Evolutionary conservation across 331 rosid species (phyloP), one percentile per base, ranked within the genome.

Genomic region (Acacia pycnantha): DNA sequence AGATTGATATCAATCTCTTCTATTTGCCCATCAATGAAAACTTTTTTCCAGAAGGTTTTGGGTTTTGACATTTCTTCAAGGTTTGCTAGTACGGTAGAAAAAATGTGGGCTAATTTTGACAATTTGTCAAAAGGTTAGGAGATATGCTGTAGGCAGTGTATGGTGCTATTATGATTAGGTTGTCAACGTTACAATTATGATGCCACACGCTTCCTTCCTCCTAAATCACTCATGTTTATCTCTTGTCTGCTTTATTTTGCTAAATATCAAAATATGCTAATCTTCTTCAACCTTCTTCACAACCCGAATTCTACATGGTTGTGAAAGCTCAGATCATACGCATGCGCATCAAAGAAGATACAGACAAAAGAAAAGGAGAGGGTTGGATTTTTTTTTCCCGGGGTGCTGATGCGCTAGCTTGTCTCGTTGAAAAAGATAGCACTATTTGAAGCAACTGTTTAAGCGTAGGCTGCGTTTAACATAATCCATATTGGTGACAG

Each of bases 381-480:
- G 41, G 41, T 37, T 6, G 41, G 41, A 37, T 37, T 37, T 37
- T 37, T 37, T 37, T 37, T 37, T 37, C n/a, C n/a, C n/a, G 22
- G 73, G 47, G 13, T 77, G 74, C 66, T 75, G 77, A 78, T 78
- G 86, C 62, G 78, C 27, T 67, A 40, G 51, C 82, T 79, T 72
- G 82, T 76, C 85, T 48, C 68, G 71, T 81, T 50, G 79, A 37
- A 14, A n/a, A 66, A 40, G 77, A 51, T 56, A 78, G 40, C 6
- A 79, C 79, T 67, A 56, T 80, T 86, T 81, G 22, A 77, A 79
- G 86, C 86, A 72, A 66, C 90, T 84, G 80, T 85, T 85, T 87
- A 88, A 79, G 79, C 73, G 71, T 79, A 24, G 41, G 58, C 40
- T 71, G 41, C 14, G 19, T 71, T 71, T 71, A 56, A 46, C 76